phyloP scores from a whole-genome alignment of 2,329 filamentous ascomycete species.

The Huntiella bhutanensis region DNA sequence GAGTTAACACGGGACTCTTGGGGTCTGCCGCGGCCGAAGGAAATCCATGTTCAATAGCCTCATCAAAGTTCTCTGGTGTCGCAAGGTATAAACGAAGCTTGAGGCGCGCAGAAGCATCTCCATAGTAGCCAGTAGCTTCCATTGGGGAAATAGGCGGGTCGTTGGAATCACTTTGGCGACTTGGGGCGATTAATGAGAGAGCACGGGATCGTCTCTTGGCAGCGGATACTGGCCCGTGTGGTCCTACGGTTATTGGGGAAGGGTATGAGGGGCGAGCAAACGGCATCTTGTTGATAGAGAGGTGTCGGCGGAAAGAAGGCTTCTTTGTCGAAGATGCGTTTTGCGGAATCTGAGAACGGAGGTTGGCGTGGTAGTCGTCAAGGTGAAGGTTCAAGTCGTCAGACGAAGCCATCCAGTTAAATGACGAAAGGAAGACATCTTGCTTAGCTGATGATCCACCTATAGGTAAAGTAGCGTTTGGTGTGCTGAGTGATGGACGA shows the following conservation, averaged over 20 bases:
- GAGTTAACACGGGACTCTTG: constrained; percentile 12
- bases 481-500: constrained; percentile 9
- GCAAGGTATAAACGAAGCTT: constrained; percentile 74
- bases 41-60: constrained; percentile 86
- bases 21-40: constrained; percentile 31
- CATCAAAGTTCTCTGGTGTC: constrained; percentile 87
- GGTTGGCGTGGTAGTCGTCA: constrained; percentile 50
- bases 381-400: constrained; percentile 47
- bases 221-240: constrained; percentile 19
- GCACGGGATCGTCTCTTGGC: constrained; percentile 33
- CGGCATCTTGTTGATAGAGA: constrained; percentile 51
- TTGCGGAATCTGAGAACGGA: constrained; percentile 29
- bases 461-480: constrained; percentile 2
- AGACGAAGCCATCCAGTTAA: constrained; percentile 57
- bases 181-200: constrained; percentile 30
- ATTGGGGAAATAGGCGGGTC: constrained; percentile 22
- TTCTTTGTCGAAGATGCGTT: constrained; percentile 24
- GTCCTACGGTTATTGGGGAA: constrained; percentile 16
- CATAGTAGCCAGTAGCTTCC: constrained; percentile 68
- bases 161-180: constrained; percentile 3
- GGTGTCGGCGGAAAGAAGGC: constrained; percentile 48
- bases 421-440: constrained; percentile 44
- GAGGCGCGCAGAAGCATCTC: constrained; percentile 70
- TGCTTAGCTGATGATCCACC: constrained; percentile 20
- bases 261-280: constrained; percentile 33